A percentile compares a stretch with the other conserved stretches of the same genome.
phyloP scores from a whole-genome alignment of 306 rosid species.

The Cucumis melo region DNA sequence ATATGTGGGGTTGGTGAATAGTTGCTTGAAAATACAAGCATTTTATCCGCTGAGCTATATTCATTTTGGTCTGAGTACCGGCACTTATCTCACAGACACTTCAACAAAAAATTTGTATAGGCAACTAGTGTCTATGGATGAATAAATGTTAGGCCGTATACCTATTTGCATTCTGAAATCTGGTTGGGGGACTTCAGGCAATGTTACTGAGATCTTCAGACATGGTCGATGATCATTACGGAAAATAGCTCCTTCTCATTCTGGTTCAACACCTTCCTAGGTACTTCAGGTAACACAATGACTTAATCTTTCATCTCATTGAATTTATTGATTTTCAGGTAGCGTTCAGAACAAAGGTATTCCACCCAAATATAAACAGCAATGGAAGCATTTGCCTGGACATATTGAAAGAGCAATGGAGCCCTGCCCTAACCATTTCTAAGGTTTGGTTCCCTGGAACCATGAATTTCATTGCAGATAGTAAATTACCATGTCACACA shows the following conservation, averaged over 20 bases:
- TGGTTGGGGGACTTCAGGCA: neutral
- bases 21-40: no score
- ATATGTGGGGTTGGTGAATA: no score
- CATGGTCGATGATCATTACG: neutral
- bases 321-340: slow-evolving; percentile 25
- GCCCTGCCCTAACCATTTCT: slow-evolving; percentile 65
- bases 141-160: neutral
- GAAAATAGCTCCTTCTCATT: neutral
- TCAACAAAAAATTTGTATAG: neutral
- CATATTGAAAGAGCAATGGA: slow-evolving; percentile 70
- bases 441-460: slow-evolving; percentile 25
- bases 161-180: neutral
- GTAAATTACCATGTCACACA: neutral
- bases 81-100: neutral
- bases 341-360: slow-evolving; percentile 67
- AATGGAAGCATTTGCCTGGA: slow-evolving; percentile 69
- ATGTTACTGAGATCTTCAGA: neutral
- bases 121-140: neutral
- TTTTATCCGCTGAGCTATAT: no score
- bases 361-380: slow-evolving; percentile 66
- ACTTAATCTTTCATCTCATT: neutral
- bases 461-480: neutral
- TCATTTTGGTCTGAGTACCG: no score
- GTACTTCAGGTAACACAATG: neutral
- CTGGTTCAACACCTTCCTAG: neutral